Evolutionary conservation across 2,329 filamentous ascomycete species (phyloP).

Genomic region (Ceratocystiopsis minuta): DNA sequence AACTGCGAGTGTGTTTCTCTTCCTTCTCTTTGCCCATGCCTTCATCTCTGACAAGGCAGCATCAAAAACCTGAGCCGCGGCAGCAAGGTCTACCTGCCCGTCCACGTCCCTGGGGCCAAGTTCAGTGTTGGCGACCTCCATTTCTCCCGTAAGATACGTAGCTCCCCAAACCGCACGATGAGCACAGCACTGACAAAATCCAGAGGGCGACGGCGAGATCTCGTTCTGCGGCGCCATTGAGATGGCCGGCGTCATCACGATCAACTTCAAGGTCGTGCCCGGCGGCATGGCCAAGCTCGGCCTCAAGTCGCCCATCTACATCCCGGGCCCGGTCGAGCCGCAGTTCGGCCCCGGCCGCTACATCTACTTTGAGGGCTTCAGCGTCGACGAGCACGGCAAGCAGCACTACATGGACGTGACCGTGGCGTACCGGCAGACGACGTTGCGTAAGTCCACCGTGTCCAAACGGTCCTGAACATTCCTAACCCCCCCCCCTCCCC

Average conservation of each 20-base stretch:
- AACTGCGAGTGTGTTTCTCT: too few species aligned
- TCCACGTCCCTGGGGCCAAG: slow-evolving; percentile 73
- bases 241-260: slow-evolving; percentile 69
- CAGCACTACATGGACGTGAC: slow-evolving; percentile 81
- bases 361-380: slow-evolving; percentile 80
- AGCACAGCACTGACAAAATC: slow-evolving; percentile 18
- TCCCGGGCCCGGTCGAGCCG: slow-evolving; percentile 73
- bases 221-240: slow-evolving; percentile 82
- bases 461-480: too few species aligned
- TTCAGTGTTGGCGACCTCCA: slow-evolving; percentile 82
- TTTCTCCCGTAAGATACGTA: slow-evolving; percentile 32
- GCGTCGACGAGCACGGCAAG: slow-evolving; percentile 71
- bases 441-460: slow-evolving; percentile 26
- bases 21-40: slow-evolving; percentile 17
- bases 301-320: slow-evolving; percentile 70
- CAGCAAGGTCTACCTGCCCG: slow-evolving; percentile 63
- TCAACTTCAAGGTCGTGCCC: slow-evolving; percentile 81
- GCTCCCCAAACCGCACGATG: too few species aligned
- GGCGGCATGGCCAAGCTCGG: slow-evolving; percentile 54
- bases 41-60: slow-evolving; percentile 52
- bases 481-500: neutral
- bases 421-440: slow-evolving; percentile 71
- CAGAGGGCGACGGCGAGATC: slow-evolving; percentile 76
- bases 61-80: slow-evolving; percentile 17
- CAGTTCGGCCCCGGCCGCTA: slow-evolving; percentile 69